Evolutionary conservation across 805 yeast genomes (phyloP).

Genomic region (Barnettozyma populi): DNA sequence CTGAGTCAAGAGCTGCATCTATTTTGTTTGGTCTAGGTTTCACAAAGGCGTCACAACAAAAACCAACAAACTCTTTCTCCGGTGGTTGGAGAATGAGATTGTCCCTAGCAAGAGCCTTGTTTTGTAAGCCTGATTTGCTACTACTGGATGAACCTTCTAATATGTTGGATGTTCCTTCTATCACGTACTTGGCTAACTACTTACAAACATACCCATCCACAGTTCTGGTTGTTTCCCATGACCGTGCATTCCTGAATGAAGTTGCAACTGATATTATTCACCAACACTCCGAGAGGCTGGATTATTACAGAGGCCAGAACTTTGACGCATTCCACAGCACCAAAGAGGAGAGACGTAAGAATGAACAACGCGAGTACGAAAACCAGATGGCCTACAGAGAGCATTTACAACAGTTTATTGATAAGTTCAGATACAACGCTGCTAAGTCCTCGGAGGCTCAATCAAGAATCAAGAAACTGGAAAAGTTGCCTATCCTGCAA

Average conservation of each 20-base stretch:
- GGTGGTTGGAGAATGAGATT: constrained; percentile 99
- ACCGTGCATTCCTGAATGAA: constrained; percentile 92
- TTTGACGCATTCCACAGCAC: constrained; percentile 91
- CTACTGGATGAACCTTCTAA: constrained; percentile 97
- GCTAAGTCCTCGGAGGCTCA: constrained; percentile 98
- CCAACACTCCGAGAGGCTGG: constrained; percentile 95
- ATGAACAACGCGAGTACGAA: constrained; percentile 90
- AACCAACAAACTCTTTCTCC: constrained; percentile 85
- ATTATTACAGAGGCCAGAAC: constrained; percentile 90
- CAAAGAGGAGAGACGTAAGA: constrained; percentile 91
- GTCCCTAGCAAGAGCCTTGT: constrained; percentile 94
- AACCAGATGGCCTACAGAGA: constrained; percentile 94
- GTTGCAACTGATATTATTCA: constrained; percentile 98
- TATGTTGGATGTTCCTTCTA: constrained; percentile 99
- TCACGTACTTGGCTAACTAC: constrained; percentile 87
- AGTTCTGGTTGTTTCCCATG: constrained; percentile 94
- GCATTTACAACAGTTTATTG: constrained; percentile 92
- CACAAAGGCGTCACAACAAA: constrained; percentile 76
- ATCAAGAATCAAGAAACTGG: constrained; percentile 93
- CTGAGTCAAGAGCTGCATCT: constrained; percentile 95
- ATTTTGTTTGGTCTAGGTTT: constrained; percentile 92
- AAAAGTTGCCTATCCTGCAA: constrained; percentile 86
- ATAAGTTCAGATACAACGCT: constrained; percentile 94
- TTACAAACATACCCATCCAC: constrained; percentile 88
- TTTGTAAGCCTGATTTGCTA: constrained; percentile 92